Evolutionary conservation across 2,329 filamentous ascomycete genomes (phyloP), one percentile per base, ranked within the genome.

Genomic region (Fusarium lyarnte): DNA sequence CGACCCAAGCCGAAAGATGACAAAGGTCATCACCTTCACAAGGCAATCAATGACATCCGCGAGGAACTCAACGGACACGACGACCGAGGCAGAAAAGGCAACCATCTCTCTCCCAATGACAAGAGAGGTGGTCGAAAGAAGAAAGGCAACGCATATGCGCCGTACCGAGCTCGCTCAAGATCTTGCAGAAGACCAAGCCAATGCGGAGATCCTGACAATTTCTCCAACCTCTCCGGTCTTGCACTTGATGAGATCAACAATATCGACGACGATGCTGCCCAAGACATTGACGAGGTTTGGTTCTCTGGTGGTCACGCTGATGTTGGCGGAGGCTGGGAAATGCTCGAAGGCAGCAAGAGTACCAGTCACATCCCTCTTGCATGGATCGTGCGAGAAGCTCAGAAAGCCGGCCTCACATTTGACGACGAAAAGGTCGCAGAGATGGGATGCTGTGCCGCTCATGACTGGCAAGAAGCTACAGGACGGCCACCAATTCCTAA

Each of bases 231-330:
- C 2, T 83, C 83, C 1, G 78, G 77, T 0, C 49, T 79, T 0
- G 70, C 74, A 1, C 74, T 77, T 1, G 78, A 76, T 23, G 78
- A 80, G 8, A 58, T 67, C 5, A 70, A 79, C n/a, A 82, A 84
- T 1, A 82, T 85, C 10, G 84, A 83, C 1, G 83, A 86, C 13
- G 84, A 87, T 27, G 82, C 80, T 0, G 84, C 86, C 2, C 93
- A 95, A 76, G 92, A 95, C 73, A 92, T 95, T 52, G 88, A 93
- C 66, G 93, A 96, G 76, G 88, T 95, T 2, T 93, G 92, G 91
- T 96, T 96, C 76, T 86, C 93, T 0, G 93, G 93, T 13, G 90
- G 91, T 16, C 93, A 97, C 70, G 93, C 89, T 4, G 93, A 95
- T 70, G 90, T 95, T 35, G 93, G 93, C 3, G 93, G 93, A 14